These are phyloP conservation scores for Magnaporthales sp. DNA, from an alignment of 2,329 filamentous ascomycete genomes.

Conservation along the genomic window DNA sequence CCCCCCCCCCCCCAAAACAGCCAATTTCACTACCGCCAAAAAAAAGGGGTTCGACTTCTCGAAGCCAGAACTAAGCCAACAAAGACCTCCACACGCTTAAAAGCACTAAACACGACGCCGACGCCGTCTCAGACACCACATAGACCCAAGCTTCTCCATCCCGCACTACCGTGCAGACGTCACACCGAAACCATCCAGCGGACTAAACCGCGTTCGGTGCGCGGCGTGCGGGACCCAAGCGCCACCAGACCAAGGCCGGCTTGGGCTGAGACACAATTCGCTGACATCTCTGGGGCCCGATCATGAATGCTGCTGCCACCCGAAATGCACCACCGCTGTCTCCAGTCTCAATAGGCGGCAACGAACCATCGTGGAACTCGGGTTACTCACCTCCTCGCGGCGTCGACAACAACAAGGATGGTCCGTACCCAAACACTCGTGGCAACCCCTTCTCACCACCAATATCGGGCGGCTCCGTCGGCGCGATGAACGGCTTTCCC, in stretches of 20 bases:
- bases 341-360: conserved; percentile 74
- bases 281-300: conserved; percentile 15
- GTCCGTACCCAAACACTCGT: conserved; percentile 43
- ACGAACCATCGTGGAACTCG: conserved; percentile 58
- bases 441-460: conserved; percentile 61
- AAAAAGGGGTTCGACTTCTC: not conserved
- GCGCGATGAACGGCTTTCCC: conserved; percentile 52
- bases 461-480: conserved; percentile 54
- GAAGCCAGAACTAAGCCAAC: not conserved
- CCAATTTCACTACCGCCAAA: not conserved
- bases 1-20: too few relatives aligned
- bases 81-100: conserved; percentile 2
- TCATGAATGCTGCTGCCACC: conserved; percentile 49
- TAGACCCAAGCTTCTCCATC: not conserved
- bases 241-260: not conserved
- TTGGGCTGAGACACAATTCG: not conserved
- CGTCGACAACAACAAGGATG: conserved; percentile 34
- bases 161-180: not conserved
- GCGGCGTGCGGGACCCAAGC: not conserved
- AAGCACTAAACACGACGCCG: not conserved
- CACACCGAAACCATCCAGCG: not conserved
- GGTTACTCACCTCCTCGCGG: conserved; percentile 45
- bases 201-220: not conserved
- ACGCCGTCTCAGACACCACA: not conserved
- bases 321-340: conserved; percentile 73